Percentiles rank a stretch among this genome's conserved stretches.
Evolutionary conservation across 495 filamentous ascomycete species (phyloP).

Genomic region (Astrothelium subdiscretum): DNA sequence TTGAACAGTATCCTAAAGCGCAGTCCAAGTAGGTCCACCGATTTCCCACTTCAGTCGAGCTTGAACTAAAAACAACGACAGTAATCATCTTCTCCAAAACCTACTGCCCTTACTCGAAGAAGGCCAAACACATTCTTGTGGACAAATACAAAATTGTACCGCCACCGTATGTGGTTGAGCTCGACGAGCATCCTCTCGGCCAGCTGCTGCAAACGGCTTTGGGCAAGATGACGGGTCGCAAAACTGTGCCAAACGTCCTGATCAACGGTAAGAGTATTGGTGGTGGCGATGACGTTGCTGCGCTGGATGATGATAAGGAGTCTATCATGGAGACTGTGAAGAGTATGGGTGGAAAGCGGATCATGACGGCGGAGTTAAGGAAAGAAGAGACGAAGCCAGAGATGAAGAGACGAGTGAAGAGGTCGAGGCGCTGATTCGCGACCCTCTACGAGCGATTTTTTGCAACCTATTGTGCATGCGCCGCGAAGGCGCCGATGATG

Average conservation of each 20-base stretch:
- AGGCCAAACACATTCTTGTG: slow-evolving; percentile 70
- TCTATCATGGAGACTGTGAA: slow-evolving; percentile 57
- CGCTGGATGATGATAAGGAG: slow-evolving; percentile 46
- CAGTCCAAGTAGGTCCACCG: slow-evolving; percentile 55
- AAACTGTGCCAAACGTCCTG: slow-evolving; percentile 85
- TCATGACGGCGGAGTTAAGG: slow-evolving; percentile 29
- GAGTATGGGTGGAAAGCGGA: slow-evolving; percentile 58
- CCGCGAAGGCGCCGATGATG: not conserved
- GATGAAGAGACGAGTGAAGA: slow-evolving; percentile 3
- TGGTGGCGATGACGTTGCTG: slow-evolving; percentile 75
- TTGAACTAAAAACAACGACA: slow-evolving; percentile 22
- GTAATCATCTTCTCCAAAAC: slow-evolving; percentile 94
- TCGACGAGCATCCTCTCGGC: slow-evolving; percentile 73
- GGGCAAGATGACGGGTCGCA: slow-evolving; percentile 58
- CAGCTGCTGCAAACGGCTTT: slow-evolving; percentile 55
- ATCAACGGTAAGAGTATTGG: slow-evolving; percentile 83
- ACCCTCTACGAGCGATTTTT: not conserved
- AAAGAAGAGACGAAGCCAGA: slow-evolving; percentile 2
- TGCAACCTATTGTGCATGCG: not conserved
- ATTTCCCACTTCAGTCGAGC: not conserved
- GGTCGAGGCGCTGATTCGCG: not conserved
- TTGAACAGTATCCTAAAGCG: slow-evolving; percentile 68
- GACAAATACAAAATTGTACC: slow-evolving; percentile 74
- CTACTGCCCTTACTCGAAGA: slow-evolving; percentile 74
- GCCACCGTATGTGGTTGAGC: slow-evolving; percentile 76